phyloP scores from a whole-genome alignment of 305 asterid genomes.

The Ilex paraguariensis region DNA sequence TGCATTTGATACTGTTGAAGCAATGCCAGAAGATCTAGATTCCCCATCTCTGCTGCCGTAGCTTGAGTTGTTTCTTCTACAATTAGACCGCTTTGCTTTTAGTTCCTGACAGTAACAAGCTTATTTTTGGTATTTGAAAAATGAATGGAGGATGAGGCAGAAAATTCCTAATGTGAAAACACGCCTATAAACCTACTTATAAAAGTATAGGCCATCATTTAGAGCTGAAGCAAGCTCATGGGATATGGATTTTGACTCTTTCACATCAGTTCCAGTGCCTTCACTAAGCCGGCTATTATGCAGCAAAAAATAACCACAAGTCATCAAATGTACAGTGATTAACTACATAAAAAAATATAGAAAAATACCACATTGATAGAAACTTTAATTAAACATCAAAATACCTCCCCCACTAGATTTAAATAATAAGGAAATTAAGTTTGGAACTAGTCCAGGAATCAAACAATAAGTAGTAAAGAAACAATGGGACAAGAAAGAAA shows the following conservation, averaged over 20 bases:
- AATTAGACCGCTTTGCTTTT: conserved; percentile 42
- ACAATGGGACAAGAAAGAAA: too few species aligned
- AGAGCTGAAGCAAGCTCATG: conserved; percentile 78
- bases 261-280: conserved; percentile 24
- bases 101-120: conserved; percentile 53
- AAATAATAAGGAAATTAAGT: too few species aligned
- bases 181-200: conserved; percentile 63
- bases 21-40: conserved; percentile 34
- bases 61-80: conserved; percentile 34
- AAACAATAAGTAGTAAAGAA: too few species aligned
- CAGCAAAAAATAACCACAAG: conserved; percentile 5
- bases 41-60: conserved; percentile 44
- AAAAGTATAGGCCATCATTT: conserved; percentile 80
- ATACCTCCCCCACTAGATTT: too few species aligned
- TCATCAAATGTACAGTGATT: too few species aligned
- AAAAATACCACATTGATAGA: too few species aligned
- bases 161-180: background rate
- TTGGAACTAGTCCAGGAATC: too few species aligned
- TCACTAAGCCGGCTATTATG: conserved; percentile 49
- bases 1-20: conserved; percentile 33
- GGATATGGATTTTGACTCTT: conserved; percentile 51
- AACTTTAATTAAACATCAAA: too few species aligned
- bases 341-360: too few species aligned
- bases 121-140: background rate
- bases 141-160: background rate